Base-by-base conservation (phyloP, 352 stramenopile genomes). In the Thraustochytrium sp. region DNA sequence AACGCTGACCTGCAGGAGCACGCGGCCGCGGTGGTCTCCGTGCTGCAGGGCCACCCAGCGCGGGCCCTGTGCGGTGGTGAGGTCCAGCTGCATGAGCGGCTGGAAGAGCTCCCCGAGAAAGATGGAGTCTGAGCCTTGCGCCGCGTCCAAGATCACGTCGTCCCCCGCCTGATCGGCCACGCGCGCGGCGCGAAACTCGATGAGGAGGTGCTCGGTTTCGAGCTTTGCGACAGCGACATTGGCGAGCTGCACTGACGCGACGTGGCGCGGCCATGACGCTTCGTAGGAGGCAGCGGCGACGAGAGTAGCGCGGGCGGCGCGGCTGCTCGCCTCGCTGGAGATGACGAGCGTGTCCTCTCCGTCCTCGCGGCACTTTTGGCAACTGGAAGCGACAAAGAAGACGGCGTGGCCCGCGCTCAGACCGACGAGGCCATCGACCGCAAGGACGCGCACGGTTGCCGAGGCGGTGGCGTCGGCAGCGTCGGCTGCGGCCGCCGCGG, bases 21-120 rank as follows among this genome's bases (percentile, higher is more conserved):
- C 40, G 11, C 53, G 31, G 1, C 62, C 62, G 38, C 40, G 23
- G 36, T 75, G 62, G 40, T n/a, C 40, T 16, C 62, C 62, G 40
- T 75, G 62, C 4, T 4, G 62, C 37, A 75, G 44, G 29, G 23
- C 18, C 5, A 75, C 4, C 62, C 62, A 75, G 1, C 8, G 11
- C 34, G 40, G n/a, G 31, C 36, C 44, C 26, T 44, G 5, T n/a
- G 31, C 48, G 4, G 68, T 80, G 23, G 36, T 5, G 21, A 53
- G 18, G 23, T 80, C 68, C 26, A 80, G 68, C 23, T 80, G 31
- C 31, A 51, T 31, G 23, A 80, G 51, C 8, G 68, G 68, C 9
- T 48, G 63, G 53, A 80, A 80, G 11, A 80, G 11, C 31, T 80
- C 68, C 5, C 68, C 68, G 8, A 80, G 49, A 31, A 80, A 63